Evolutionary conservation across 345 rosid species (phyloP).

Genomic region (Mangifera indica): DNA sequence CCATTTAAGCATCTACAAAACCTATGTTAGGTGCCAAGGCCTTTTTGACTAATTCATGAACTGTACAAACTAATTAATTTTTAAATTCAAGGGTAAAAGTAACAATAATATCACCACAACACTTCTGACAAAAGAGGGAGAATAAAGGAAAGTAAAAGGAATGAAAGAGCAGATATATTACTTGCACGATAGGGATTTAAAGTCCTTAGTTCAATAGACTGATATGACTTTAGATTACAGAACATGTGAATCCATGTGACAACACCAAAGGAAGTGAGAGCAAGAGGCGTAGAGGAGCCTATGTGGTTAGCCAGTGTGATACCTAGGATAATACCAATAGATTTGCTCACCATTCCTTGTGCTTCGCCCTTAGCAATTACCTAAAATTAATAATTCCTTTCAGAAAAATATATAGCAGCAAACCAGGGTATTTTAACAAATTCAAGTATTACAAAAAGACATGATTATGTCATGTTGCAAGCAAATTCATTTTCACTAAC

Average conservation of each 20-base stretch:
- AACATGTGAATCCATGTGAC: constrained; percentile 91
- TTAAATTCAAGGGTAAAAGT: background rate
- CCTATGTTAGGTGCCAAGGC: background rate
- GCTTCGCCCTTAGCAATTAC: constrained; percentile 99
- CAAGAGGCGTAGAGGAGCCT: constrained; percentile 75
- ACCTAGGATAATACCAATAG: constrained; percentile 77
- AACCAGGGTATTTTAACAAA: background rate
- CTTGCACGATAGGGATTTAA: constrained; percentile 97
- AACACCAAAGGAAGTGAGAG: constrained; percentile 74
- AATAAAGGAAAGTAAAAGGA: background rate
- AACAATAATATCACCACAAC: background rate
- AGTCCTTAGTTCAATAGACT: constrained; percentile 86
- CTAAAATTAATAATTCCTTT: constrained; percentile 38
- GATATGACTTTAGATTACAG: constrained; percentile 93
- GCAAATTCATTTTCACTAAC: background rate
- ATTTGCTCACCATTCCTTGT: constrained; percentile 99
- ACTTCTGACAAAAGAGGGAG: background rate
- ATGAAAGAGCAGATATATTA: constrained; percentile 36
- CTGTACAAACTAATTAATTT: background rate
- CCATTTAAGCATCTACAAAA: background rate
- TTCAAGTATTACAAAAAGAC: background rate
- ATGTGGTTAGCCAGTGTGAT: constrained; percentile 72
- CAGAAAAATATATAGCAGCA: background rate
- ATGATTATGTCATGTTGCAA: background rate
- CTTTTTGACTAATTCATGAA: background rate